Conservation (phyloP, 768 basidiomycete genomes). For the Hydnomerulius pinastri region DNA sequence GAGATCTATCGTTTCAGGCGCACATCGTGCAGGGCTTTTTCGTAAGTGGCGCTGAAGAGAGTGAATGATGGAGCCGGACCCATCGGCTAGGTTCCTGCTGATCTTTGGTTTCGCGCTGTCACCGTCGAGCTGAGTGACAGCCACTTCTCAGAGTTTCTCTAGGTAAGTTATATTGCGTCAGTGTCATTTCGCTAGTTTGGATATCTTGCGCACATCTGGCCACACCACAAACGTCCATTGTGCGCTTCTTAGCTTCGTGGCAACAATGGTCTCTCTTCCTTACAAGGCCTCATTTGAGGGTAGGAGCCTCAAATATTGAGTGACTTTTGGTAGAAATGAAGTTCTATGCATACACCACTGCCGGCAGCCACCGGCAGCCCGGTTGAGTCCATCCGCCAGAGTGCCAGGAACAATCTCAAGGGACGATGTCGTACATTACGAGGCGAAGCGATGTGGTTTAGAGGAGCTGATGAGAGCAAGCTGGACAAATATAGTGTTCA, state of each 20-base stretch:
- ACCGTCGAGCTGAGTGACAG: background rate
- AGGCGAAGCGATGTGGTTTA: slow-evolving; percentile 14
- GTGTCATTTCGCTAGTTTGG: too few relatives aligned
- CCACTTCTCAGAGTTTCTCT: slow-evolving; percentile 14
- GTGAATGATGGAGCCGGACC: slow-evolving; percentile 12
- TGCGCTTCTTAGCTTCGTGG: too few relatives aligned
- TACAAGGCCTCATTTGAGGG: too few relatives aligned
- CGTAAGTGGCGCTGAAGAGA: slow-evolving; percentile 36
- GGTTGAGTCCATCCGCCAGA: slow-evolving; percentile 5
- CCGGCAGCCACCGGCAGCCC: background rate
- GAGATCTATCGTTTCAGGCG: slow-evolving; percentile 16
- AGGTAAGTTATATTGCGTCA: slow-evolving; percentile 28
- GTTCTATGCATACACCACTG: too few relatives aligned
- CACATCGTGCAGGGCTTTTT: slow-evolving; percentile 23
- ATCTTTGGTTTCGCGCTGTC: background rate
- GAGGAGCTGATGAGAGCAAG: slow-evolving; percentile 21
- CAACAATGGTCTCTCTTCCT: too few relatives aligned
- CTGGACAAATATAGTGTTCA: slow-evolving; percentile 30
- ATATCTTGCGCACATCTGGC: too few relatives aligned
- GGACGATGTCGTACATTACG: slow-evolving; percentile 30
- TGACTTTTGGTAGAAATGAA: too few relatives aligned
- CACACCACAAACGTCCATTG: too few relatives aligned
- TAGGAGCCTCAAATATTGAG: too few relatives aligned
- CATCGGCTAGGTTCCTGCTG: slow-evolving; percentile 12
- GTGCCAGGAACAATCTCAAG: slow-evolving; percentile 24